phyloP scores from a whole-genome alignment of 352 stramenopile genomes.

The Pythium oligandrum region DNA sequence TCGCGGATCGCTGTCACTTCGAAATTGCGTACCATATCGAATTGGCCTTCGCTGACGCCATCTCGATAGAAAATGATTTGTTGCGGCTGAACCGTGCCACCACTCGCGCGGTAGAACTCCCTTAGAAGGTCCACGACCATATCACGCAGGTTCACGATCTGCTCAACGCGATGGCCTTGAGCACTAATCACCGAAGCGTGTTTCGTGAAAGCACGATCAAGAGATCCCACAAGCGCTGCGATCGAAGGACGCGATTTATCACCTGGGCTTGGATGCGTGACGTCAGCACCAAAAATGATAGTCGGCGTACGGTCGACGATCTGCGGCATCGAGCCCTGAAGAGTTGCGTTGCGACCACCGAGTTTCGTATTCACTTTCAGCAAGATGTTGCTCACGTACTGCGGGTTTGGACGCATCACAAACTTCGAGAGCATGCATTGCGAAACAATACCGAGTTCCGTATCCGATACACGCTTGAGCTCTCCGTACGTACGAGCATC shows the following conservation, averaged over 20 bases:
- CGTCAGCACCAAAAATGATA: constrained; percentile 82
- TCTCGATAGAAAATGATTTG: constrained; percentile 87
- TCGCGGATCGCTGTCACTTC: constrained; percentile 75
- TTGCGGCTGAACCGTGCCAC: constrained; percentile 35
- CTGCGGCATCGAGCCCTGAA: constrained; percentile 29
- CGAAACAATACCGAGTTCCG: constrained; percentile 60
- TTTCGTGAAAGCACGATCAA: constrained; percentile 68
- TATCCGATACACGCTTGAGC: constrained; percentile 74
- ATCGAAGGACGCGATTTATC: constrained; percentile 73
- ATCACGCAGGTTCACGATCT: constrained; percentile 59
- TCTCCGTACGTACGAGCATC: constrained; percentile 54
- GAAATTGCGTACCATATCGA: constrained; percentile 73
- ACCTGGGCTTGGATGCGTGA: constrained; percentile 74
- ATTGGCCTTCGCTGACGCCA: constrained; percentile 86
- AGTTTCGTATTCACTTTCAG: constrained; percentile 82
- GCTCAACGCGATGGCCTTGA: constrained; percentile 76
- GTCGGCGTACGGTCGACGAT: constrained; percentile 43
- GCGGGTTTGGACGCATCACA: constrained; percentile 43
- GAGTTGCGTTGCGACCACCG: constrained; percentile 55
- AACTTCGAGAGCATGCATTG: constrained; percentile 78
- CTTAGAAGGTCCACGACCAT: constrained; percentile 71
- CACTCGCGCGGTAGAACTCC: constrained; percentile 55
- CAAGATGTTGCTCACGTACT: constrained; percentile 74
- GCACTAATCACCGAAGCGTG: constrained; percentile 60
- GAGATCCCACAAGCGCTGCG: constrained; percentile 75